These are phyloP conservation scores for Macrophomina pseudophaseolina DNA, from an alignment of 2,329 filamentous ascomycete genomes.

Conservation along the genomic window DNA sequence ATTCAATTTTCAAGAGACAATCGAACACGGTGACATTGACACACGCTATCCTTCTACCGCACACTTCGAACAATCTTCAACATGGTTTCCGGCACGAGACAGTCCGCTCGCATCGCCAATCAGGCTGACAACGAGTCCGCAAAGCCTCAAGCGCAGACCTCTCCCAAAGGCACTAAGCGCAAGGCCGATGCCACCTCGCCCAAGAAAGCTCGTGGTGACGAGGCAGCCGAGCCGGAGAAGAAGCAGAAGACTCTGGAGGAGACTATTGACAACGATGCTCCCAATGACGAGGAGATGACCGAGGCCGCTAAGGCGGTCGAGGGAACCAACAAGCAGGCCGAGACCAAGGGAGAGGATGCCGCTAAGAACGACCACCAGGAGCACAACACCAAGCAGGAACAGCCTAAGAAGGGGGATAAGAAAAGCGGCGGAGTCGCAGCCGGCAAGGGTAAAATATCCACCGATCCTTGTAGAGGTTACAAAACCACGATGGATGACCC, in stretches of 20 bases:
- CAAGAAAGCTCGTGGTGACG: conserved; percentile 50
- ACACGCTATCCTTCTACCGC: background rate
- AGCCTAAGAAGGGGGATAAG: conserved; percentile 19
- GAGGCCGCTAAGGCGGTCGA: conserved; percentile 32
- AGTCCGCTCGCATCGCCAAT: conserved; percentile 10
- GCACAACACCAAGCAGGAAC: conserved; percentile 34
- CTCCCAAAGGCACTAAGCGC: conserved; percentile 44
- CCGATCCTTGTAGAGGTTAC: background rate
- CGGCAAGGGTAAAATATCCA: background rate
- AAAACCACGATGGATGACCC: background rate
- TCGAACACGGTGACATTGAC: background rate
- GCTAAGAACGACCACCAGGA: background rate
- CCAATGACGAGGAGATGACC: conserved; percentile 32
- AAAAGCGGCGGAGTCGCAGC: conserved; percentile 4
- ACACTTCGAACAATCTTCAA: background rate
- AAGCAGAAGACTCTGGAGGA: conserved; percentile 62
- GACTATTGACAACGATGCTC: conserved; percentile 45
- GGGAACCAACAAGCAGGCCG: conserved; percentile 30
- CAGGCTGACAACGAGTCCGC: conserved; percentile 4
- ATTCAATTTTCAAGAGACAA: background rate
- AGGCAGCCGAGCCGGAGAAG: conserved; percentile 44
- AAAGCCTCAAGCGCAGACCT: conserved; percentile 31
- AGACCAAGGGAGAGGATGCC: conserved; percentile 29
- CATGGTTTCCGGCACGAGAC: conserved; percentile 16
- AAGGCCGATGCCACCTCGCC: conserved; percentile 44